A percentile compares a stretch with the other conserved stretches of the same genome.
Evolutionary conservation across 2,329 filamentous ascomycete species (phyloP).

Genomic region (Fusarium sublunatum): DNA sequence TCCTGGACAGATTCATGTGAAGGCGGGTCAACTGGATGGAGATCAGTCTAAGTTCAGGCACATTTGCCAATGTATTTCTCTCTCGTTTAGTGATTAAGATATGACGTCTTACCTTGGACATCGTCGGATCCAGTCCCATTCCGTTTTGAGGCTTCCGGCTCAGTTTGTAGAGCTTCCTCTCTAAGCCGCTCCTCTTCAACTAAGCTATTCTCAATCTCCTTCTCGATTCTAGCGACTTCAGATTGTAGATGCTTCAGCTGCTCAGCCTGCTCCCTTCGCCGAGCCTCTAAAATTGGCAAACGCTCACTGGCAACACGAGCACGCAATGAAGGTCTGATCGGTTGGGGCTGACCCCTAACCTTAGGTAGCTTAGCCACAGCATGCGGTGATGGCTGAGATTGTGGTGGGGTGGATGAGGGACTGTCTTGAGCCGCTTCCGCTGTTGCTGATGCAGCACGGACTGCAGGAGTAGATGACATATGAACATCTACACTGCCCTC

Average conservation of each 20-base stretch:
- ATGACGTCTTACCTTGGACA: constrained; percentile 25
- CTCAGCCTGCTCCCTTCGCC: constrained; percentile 55
- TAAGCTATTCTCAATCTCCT: constrained; percentile 58
- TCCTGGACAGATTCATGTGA: constrained; percentile 1
- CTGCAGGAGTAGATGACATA: background rate
- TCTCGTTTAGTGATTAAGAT: constrained; percentile 1
- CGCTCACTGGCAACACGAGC: constrained; percentile 52
- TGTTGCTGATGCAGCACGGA: background rate
- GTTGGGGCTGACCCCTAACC: constrained; percentile 18
- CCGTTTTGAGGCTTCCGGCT: constrained; percentile 21
- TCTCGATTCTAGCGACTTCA: constrained; percentile 60
- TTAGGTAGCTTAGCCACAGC: constrained; percentile 27
- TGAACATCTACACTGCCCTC: constrained; percentile 42
- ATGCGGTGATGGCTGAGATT: constrained; percentile 13
- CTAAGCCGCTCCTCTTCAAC: constrained; percentile 51
- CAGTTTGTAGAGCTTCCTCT: constrained; percentile 42
- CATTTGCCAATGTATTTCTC: constrained; percentile 5
- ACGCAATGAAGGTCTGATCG: constrained; percentile 41
- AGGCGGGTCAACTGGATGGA: constrained; percentile 21
- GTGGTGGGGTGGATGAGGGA: constrained; percentile 14
- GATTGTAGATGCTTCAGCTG: constrained; percentile 60
- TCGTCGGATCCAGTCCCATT: constrained; percentile 31
- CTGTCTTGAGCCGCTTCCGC: constrained; percentile 4
- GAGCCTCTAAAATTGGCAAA: constrained; percentile 53
- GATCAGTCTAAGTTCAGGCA: constrained; percentile 24